Evolutionary conservation across 305 asterid species (phyloP), one percentile per base, ranked within the genome.

Genomic region (Petunia hybrid): DNA sequence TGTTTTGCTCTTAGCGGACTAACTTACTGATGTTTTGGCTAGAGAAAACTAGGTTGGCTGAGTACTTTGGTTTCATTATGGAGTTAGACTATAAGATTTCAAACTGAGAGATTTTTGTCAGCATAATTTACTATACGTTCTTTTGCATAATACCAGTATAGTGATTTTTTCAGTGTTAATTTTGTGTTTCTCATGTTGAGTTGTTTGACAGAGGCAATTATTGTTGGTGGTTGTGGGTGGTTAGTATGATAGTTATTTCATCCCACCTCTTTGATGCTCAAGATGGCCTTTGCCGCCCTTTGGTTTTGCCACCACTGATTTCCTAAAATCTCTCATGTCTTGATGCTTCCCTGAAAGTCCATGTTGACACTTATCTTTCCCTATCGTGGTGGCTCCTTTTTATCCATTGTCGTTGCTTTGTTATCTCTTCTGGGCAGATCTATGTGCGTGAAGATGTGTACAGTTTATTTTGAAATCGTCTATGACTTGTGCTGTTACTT

Each of bases 381-480:
- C 2, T 10, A 53, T 53, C 59, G 10, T 53, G 31, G 31, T 22
- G 31, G 31, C 31, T 22, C 31, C 31, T 22, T 22, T 22, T 22
- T 22, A 22, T 22, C 12, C 9, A 10, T 53, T 53, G 57, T 53
- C 5, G 9, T 53, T 8, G 12, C 57, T 10, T 53, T 1, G 57
- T 13, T 53, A 10, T 53, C 56, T 2, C 2, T 4, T 56, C 22
- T 56, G 6, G 61, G 61, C n/a, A 57, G 4, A 31, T 1, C 31
- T 57, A n/a, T 5, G 8, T 57, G 63, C 57, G 12, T 22, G 59
- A 14, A 14, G 8, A 57, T 1, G 2, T 57, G 8, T 60, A 35
- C 61, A 39, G 57, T 78, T 53, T 8, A 81, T 39, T n/a, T 53
- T 53, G n/a, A 5, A 10, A 53, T 87, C 4, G 36, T 6, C n/a